Percentiles rank a stretch among this genome's conserved stretches.
These are phyloP conservation scores for Boletus barrowsii DNA, from an alignment of 768 basidiomycete genomes.

Conservation along the genomic window DNA sequence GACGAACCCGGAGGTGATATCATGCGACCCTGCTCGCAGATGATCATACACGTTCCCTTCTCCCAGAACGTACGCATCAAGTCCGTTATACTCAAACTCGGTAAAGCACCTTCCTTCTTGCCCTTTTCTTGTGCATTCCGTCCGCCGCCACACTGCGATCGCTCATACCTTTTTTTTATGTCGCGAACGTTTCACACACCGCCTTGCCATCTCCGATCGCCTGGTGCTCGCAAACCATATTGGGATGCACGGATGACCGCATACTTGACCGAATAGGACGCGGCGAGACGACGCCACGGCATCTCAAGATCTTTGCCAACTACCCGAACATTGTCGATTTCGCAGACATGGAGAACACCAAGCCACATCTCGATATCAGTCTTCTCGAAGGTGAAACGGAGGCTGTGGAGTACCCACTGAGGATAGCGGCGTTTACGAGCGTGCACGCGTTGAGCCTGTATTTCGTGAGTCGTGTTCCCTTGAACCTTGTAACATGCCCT, in stretches of 20 bases:
- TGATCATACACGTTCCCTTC: constrained; percentile 82
- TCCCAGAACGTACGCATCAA: constrained; percentile 71
- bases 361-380: constrained; percentile 68
- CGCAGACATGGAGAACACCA: constrained; percentile 61
- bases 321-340: constrained; percentile 75
- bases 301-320: constrained; percentile 74
- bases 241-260: constrained; percentile 1
- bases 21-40: constrained; percentile 38
- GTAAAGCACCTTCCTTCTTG: constrained; percentile 37
- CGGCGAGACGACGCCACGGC: constrained; percentile 73
- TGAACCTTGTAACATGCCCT: constrained; percentile 15
- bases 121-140: constrained; percentile 4
- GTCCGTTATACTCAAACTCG: constrained; percentile 73
- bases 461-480: constrained; percentile 56
- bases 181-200: constrained; percentile 2
- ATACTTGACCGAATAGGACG: constrained; percentile 46
- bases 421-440: constrained; percentile 72
- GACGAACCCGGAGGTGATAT: constrained; percentile 2
- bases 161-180: constrained; percentile 10
- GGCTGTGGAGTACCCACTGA: constrained; percentile 74
- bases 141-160: constrained; percentile 6
- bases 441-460: constrained; percentile 72
- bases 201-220: constrained; percentile 1
- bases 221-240: constrained; percentile 2
- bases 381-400: constrained; percentile 68